Base-by-base conservation (phyloP, 83 land plant genomes). In the Diphasiastrum complanatum region DNA sequence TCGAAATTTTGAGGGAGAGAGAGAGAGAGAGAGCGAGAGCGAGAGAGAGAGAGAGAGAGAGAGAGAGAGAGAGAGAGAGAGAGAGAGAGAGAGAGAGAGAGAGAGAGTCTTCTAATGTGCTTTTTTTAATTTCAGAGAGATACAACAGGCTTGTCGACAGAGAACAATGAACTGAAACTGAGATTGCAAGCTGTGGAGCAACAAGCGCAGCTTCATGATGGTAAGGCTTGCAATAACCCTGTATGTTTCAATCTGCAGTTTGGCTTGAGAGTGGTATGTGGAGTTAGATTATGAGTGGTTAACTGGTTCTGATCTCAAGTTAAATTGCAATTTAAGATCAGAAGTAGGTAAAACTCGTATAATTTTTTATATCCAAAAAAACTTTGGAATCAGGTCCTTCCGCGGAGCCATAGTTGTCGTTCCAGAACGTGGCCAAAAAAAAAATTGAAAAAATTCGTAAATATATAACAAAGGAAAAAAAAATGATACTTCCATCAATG, bases 161-260 rank as follows among this genome's bases (percentile, higher is more conserved):
- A 55, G 53, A 55, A 55, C 35, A 55, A 55, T 27, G 59, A 55
- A 32, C 19, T 55, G 59, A 55, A 55, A 19, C 34, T 55, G 14
- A 20, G 59, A 19, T 19, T 55, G 31, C 34, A 24, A 12, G 59
- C 59, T 6, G 31, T 55, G 59, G 59, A 55, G 35, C 59, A 55
- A 32, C 59, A 55, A 32, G 59, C 35, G 1, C 59, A 55, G 34
- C 59, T 55, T 27, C 59, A 35, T 20, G 59, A 55, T 30, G 59
- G 59, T 55, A 55, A 30, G 59, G 5, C 6, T 10, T 16, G 31
- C 12, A 0, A 18, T 1, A 41, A 14, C 1, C 45, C 43, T 18
- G 12, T 41, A 18, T 14, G 45, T 41, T 41, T 41, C 18, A 18
- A 41, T 38, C 45, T 14, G 12, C 45, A 6, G 16, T 55, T 55